Evolutionary conservation across 495 filamentous ascomycete species (phyloP).

Genomic region (Parmelia sp.): DNA sequence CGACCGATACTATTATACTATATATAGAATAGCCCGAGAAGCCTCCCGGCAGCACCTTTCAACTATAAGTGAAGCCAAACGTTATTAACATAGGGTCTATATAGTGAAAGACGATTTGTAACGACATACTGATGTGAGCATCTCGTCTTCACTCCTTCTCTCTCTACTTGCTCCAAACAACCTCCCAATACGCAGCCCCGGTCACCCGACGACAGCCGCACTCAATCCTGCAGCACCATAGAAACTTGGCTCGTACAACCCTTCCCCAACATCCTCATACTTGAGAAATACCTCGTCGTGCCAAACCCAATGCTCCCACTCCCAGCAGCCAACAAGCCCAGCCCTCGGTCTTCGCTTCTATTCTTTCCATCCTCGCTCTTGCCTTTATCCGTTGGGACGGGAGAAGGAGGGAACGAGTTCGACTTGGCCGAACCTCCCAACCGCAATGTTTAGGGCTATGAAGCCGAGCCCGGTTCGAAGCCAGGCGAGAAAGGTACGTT

Average conservation of each 20-base stretch:
- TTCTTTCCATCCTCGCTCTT: neutral
- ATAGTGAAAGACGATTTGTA: neutral
- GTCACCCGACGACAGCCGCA: neutral
- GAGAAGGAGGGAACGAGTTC: neutral
- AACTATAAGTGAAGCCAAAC: no score
- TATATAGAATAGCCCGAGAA: no score
- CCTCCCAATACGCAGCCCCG: neutral
- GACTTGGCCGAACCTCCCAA: slow-evolving; percentile 25
- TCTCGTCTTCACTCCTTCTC: neutral
- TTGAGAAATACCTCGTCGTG: neutral
- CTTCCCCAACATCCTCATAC: neutral
- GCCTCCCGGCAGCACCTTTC: no score
- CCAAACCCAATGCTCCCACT: neutral
- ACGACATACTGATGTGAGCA: neutral
- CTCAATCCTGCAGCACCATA: neutral
- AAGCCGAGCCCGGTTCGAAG: slow-evolving; percentile 48
- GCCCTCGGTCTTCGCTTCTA: neutral
- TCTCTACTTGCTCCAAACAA: neutral
- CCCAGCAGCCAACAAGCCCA: neutral
- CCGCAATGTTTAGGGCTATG: slow-evolving; percentile 43
- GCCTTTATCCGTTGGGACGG: neutral
- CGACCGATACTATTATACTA: no score
- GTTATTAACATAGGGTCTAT: no score
- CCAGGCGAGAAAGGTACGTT: slow-evolving; percentile 53
- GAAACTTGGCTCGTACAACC: neutral